Percentiles rank a stretch among this genome's conserved stretches.
Conservation (phyloP, 768 basidiomycete genomes). For the Suillus subalutaceus region DNA sequence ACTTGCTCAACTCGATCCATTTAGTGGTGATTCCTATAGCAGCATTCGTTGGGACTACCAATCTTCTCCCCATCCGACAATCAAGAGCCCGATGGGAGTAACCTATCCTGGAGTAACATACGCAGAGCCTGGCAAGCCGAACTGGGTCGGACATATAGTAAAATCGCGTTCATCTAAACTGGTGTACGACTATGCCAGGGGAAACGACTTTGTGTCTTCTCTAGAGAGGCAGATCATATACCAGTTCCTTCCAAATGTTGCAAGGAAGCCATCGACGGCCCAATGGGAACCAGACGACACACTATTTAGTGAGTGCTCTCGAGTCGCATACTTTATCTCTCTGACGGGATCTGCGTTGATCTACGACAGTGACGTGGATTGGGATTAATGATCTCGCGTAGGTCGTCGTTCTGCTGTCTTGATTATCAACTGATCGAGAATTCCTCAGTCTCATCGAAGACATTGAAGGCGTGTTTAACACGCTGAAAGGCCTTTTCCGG, state of each 20-base stretch:
- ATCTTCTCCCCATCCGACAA: constrained; percentile 34
- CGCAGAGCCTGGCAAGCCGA: constrained; percentile 47
- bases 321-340: background rate
- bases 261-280: constrained; percentile 39
- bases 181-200: constrained; percentile 60
- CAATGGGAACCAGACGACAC: constrained; percentile 46
- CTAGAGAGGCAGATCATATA: constrained; percentile 43
- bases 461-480: constrained; percentile 20
- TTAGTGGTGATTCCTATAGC: constrained; percentile 68
- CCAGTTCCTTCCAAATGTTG: constrained; percentile 43
- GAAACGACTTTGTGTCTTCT: constrained; percentile 50
- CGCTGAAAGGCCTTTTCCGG: constrained; percentile 41
- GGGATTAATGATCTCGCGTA: constrained; percentile 71
- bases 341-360: background rate
- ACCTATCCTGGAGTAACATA: constrained; percentile 49
- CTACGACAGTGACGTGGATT: constrained; percentile 56
- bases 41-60: constrained; percentile 19
- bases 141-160: constrained; percentile 67
- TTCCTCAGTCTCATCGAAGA: background rate
- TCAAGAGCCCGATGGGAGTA: constrained; percentile 49
- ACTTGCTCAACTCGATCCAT: constrained; percentile 1
- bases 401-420: constrained; percentile 14
- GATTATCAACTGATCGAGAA: background rate
- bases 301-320: constrained; percentile 46
- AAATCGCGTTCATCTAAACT: constrained; percentile 44